Base-by-base conservation (phyloP, 2,329 filamentous ascomycete species). In the Myriosclerotinia scirpicola region DNA sequence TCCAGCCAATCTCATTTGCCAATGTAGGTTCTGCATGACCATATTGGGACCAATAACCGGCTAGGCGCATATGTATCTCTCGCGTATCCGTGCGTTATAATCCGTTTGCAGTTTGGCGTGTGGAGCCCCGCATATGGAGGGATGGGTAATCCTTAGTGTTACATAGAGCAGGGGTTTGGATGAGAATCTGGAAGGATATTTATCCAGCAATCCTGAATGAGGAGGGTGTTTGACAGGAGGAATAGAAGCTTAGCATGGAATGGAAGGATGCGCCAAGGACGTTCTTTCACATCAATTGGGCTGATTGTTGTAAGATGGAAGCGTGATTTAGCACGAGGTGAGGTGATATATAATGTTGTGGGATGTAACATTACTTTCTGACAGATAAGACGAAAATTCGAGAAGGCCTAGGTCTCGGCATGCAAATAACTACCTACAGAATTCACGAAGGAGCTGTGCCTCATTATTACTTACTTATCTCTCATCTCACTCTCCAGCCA, bases 401-500 rank as follows among this genome's bases (percentile, higher is more conserved):
- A 59, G 11, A n/a, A 34, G 17, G 14, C 6, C 56, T 15, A 48
- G 56, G 6, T n/a, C n/a, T n/a, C n/a, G n/a, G n/a, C n/a, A n/a
- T n/a, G n/a, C n/a, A n/a, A n/a, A n/a, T n/a, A n/a, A n/a, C n/a
- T n/a, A n/a, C n/a, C n/a, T 26, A 8, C 26, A 34, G 6, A 34
- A 34, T 11, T 14, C 34, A 46, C 26, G 5, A 34, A 53, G 50
- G 20, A 46, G 44, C 44, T 53, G 12, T 53, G 15, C 14, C 50
- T 34, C 30, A 34, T 58, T 6, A 46, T 58, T 3, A 58, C 9
- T 58, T 42, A 48, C 5, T 46, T 26, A 48, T 22, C 12, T 36
- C 17, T 48, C 20, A 73, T 70, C 63, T 72, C 70, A 42, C 78
- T 78, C 75, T 76, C 77, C 71, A 90, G 76, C 89, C 89, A 91